Conservation (phyloP, 768 basidiomycete species). For the Steccherinum ochraceum region DNA sequence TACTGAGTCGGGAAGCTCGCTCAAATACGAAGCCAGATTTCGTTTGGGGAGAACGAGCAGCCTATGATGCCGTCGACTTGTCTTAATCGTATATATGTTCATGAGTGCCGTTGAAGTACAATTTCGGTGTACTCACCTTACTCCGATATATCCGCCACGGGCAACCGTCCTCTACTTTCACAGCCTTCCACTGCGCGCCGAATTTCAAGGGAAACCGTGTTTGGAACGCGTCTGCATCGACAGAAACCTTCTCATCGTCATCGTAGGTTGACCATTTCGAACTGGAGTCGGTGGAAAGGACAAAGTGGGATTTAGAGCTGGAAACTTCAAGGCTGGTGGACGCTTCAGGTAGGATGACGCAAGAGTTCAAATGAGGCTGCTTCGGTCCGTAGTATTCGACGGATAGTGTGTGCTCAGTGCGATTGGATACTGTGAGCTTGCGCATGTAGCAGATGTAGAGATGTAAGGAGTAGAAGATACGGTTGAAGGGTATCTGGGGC, state of each 20-base stretch:
- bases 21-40: constrained; percentile 49
- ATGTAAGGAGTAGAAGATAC: too few species aligned
- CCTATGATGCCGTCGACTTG: constrained; percentile 35
- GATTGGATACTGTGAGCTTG: constrained; percentile 8
- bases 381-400: constrained; percentile 4
- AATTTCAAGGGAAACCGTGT: constrained; percentile 18
- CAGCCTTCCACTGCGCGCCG: constrained; percentile 39
- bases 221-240: constrained; percentile 10
- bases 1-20: constrained; percentile 56
- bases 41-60: constrained; percentile 58
- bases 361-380: neutral
- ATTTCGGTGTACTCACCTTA: constrained; percentile 33
- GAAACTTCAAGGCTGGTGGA: constrained; percentile 9
- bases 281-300: constrained; percentile 6
- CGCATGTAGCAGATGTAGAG: too few species aligned
- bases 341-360: constrained; percentile 8
- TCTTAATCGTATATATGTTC: constrained; percentile 28
- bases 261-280: constrained; percentile 2
- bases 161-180: constrained; percentile 35
- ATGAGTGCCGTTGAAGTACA: too few species aligned
- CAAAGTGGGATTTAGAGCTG: constrained; percentile 3
- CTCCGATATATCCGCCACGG: constrained; percentile 55
- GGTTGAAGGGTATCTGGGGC: too few species aligned
- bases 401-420: neutral
- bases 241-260: constrained; percentile 17